These are phyloP conservation scores for Gossypium laxum DNA, from an alignment of 441 rosid genomes.

Conservation along the genomic window DNA sequence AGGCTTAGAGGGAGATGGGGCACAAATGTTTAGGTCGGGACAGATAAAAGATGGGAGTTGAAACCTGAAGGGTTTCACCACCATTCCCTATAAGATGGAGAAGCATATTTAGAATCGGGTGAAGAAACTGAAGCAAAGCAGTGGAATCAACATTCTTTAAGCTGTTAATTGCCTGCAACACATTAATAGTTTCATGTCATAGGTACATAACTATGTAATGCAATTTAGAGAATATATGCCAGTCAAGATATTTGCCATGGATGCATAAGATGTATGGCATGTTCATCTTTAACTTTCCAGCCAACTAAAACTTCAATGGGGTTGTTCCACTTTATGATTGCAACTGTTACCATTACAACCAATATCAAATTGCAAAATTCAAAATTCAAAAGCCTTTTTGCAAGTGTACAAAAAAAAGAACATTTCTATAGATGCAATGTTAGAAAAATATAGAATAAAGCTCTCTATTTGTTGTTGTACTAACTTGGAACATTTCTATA, in stretches of 20 bases:
- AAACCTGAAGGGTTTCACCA: constrained; percentile 98
- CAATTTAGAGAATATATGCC: background rate
- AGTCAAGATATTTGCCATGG: constrained; percentile 3
- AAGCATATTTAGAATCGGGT: constrained; percentile 93
- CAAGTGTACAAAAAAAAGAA: background rate
- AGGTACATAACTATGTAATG: background rate
- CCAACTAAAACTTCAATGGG: background rate
- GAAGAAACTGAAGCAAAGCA: constrained; percentile 97
- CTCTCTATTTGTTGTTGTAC: background rate
- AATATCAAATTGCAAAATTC: background rate
- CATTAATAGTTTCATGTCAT: constrained; percentile 7
- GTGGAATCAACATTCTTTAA: constrained; percentile 95
- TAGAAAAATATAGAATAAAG: background rate
- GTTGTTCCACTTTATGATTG: background rate
- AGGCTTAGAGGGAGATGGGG: background rate
- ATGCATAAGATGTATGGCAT: background rate
- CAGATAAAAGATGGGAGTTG: background rate
- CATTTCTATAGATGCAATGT: background rate
- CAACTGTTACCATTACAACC: background rate
- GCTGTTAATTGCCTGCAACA: constrained; percentile 89
- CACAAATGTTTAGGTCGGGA: background rate
- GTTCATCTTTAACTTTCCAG: background rate
- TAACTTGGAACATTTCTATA: background rate
- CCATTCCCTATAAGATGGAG: constrained; percentile 99
- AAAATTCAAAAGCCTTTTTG: background rate